These are phyloP conservation scores for Cladosporium sp. DNA, from an alignment of 2,329 filamentous ascomycete genomes.

Conservation along the genomic window DNA sequence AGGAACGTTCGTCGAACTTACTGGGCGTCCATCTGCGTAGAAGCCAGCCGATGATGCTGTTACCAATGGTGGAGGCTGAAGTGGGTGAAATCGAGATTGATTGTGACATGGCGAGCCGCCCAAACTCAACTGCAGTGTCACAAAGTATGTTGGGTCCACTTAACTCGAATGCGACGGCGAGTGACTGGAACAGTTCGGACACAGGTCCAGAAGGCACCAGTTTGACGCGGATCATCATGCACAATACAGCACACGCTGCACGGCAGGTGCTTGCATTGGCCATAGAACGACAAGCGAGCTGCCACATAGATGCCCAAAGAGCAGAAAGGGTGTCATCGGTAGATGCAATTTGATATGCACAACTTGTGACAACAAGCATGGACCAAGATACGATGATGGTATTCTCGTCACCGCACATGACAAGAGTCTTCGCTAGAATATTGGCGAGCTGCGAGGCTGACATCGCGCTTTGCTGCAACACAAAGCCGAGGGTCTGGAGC, in stretches of 20 bases:
- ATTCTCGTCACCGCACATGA: conserved; percentile 63
- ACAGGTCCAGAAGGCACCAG: conserved; percentile 69
- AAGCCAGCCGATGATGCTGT: conserved; percentile 77
- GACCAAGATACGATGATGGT: conserved; percentile 72
- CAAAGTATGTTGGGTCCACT: conserved; percentile 76
- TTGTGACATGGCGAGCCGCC: conserved; percentile 67
- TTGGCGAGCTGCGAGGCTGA: conserved; percentile 21
- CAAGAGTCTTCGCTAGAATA: conserved; percentile 22
- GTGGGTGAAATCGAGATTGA: conserved; percentile 68
- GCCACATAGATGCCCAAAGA: conserved; percentile 74
- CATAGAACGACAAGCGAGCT: conserved; percentile 68
- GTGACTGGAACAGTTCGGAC: conserved; percentile 68
- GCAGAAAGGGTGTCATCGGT: conserved; percentile 43
- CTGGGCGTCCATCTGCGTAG: conserved; percentile 77
- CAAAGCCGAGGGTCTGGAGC: conserved; percentile 57
- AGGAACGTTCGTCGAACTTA: conserved; percentile 60
- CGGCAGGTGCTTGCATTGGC: conserved; percentile 71
- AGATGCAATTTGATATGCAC: conserved; percentile 48
- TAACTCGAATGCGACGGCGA: conserved; percentile 74
- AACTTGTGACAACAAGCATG: conserved; percentile 72
- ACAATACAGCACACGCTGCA: conserved; percentile 72
- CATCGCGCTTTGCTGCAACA: conserved; percentile 40
- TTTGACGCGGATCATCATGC: conserved; percentile 63
- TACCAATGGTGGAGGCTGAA: conserved; percentile 65
- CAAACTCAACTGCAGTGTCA: conserved; percentile 76